These are phyloP conservation scores for cucumber (Cucumis sativus) DNA, from an alignment of 306 rosid species.

Conservation along the genomic window DNA sequence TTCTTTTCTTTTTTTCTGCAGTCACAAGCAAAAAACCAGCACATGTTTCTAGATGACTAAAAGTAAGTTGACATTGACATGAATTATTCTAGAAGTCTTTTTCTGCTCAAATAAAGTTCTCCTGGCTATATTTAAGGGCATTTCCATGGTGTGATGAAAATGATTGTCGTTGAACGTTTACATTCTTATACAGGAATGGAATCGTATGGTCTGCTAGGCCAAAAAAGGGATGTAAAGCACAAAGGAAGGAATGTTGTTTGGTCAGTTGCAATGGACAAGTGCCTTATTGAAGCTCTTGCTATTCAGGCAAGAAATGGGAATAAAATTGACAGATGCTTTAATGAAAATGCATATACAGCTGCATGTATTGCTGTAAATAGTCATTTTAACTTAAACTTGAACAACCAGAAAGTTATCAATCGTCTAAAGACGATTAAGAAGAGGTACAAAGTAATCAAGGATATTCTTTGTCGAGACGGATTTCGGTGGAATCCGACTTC, in stretches of 20 bases:
- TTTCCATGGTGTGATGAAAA: not conserved
- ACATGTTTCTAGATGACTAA: conserved; percentile 3
- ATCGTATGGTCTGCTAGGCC: conserved; percentile 43
- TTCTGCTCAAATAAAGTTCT: not conserved
- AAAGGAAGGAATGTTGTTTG: conserved; percentile 81
- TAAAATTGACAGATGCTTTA: conserved; percentile 68
- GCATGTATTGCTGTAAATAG: conserved; percentile 68
- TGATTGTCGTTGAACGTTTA: not conserved
- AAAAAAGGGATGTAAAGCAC: conserved; percentile 56
- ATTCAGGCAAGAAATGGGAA: conserved; percentile 67
- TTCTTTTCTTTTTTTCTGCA: not conserved
- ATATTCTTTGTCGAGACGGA: conserved; percentile 54
- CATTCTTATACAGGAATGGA: conserved; percentile 40
- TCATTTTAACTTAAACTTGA: conserved; percentile 53
- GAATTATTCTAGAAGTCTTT: not conserved
- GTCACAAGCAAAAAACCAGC: not conserved
- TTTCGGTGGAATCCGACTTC: conserved; percentile 60
- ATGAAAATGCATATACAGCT: conserved; percentile 71
- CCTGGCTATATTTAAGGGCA: not conserved
- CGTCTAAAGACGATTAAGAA: conserved; percentile 76
- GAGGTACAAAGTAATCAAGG: conserved; percentile 60
- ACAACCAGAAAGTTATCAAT: conserved; percentile 70
- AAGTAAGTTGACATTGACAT: not conserved
- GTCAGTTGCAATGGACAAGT: conserved; percentile 76
- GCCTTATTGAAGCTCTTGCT: conserved; percentile 59